Base-by-base conservation (phyloP, 176 grass and related monocot genomes). In the Musa itinerans region DNA sequence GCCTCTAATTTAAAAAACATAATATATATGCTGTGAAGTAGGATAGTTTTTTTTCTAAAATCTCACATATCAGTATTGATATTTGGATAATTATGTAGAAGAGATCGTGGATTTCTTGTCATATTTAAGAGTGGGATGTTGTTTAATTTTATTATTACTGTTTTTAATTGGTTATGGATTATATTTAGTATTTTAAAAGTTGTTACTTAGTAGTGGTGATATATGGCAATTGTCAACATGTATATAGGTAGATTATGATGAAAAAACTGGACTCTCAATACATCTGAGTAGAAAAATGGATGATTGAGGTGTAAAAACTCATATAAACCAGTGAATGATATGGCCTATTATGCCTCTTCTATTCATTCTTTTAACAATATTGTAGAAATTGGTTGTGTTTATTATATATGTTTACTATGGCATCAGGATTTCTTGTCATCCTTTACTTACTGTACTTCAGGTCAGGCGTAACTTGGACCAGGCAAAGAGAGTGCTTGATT, bases 381-480 rank as follows among this genome's bases (percentile, higher is more conserved):
- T 61, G 57, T 61, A 61, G 16, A 7, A 11, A 11, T 43, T 68
- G 25, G 0, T 23, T 68, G 9, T 68, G 26, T 34, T 68, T 68
- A 14, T 14, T 27, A 14, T 68, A 8, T 29, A 68, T 10, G 2
- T 68, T 34, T 68, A 11, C 57, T 7, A n/a, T 61, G 16, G 3
- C n/a, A n/a, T 61, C 55, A 61, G 19, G 57, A 61, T 61, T 61
- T 7, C 57, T 61, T 61, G n/a, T 61, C 2, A 61, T 61, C 57
- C n/a, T 61, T 59, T 68, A 29, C 69, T 85, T 54, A 74, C 70
- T 50, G 50, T 56, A 10, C 14, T 84, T 76, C 85, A 99, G 95
- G 95, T 99, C 15, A 87, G 88, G 7, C 95, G 83, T 58, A 94
- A 91, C 83, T 99, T 94, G 86, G 90, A 94, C 62, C 95, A 99